Conservation (phyloP, 2,329 filamentous ascomycete species). For the Aspergillus novofumigatus region DNA sequence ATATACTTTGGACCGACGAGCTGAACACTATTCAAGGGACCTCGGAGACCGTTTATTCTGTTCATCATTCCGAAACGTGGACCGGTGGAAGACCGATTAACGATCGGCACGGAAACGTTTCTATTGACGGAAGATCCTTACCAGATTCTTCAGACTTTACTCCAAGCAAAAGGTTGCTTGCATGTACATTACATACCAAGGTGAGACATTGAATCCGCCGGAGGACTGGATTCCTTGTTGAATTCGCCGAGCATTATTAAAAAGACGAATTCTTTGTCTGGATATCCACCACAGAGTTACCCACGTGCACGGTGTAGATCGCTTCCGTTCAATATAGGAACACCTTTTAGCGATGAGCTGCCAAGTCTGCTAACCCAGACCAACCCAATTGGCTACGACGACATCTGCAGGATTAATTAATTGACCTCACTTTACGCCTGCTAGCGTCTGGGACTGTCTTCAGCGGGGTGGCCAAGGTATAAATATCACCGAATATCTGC, state of each 20-base stretch:
- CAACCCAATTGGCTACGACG: neutral
- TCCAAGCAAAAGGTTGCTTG: too few relatives aligned
- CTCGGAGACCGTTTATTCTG: too few relatives aligned
- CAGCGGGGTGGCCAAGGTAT: neutral
- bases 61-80: too few relatives aligned
- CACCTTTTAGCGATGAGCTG: too few relatives aligned
- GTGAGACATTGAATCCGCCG: neutral
- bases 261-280: too few relatives aligned
- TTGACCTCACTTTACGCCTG: neutral
- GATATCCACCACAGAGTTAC: neutral
- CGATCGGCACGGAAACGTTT: neutral
- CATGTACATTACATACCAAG: neutral
- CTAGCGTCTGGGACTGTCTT: neutral
- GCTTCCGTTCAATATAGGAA: neutral
- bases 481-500: neutral
- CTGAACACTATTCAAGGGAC: too few relatives aligned
- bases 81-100: neutral
- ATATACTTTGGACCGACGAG: too few relatives aligned
- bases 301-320: neutral
- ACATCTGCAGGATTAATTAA: neutral
- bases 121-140: neutral
- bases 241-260: too few relatives aligned
- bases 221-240: too few relatives aligned
- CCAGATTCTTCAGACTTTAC: too few relatives aligned
- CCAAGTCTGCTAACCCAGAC: neutral